Conservation (phyloP, 177 flowering plant genomes). For the Vitis hybrid region DNA sequence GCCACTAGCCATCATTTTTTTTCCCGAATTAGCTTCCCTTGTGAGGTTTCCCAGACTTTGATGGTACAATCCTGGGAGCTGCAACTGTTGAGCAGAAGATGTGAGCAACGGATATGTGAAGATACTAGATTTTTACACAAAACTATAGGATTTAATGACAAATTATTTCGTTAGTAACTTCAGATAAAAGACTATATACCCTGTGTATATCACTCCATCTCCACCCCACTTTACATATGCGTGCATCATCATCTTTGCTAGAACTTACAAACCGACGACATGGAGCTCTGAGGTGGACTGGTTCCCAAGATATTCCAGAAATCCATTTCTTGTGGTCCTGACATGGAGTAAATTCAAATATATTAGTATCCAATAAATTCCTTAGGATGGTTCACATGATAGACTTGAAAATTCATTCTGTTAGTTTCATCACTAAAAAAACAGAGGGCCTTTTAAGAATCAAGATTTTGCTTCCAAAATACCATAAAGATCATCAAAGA, state of each 20-base stretch:
- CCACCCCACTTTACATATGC: conserved; percentile 51
- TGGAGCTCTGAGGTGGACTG: conserved; percentile 81
- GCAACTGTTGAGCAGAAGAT: conserved; percentile 19
- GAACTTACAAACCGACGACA: conserved; percentile 94
- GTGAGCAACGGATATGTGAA: background rate
- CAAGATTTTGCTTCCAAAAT: no score
- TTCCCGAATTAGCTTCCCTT: conserved; percentile 91
- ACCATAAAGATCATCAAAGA: no score
- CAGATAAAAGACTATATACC: conserved; percentile 42
- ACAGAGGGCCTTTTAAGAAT: no score
- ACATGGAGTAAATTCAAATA: conserved; percentile 6
- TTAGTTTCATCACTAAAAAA: no score
- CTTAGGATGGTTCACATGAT: background rate
- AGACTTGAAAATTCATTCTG: no score
- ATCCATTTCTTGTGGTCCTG: conserved; percentile 98
- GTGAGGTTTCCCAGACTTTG: conserved; percentile 91
- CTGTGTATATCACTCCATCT: conserved; percentile 59
- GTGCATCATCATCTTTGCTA: conserved; percentile 98
- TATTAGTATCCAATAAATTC: background rate
- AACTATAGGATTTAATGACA: no score
- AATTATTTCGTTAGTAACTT: background rate
- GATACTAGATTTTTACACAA: no score
- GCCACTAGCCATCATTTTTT: no score
- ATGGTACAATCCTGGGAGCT: conserved; percentile 95
- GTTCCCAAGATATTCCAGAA: conserved; percentile 96